Evolutionary conservation across 805 yeast species (phyloP), one percentile per base, ranked within the genome.

Genomic region (Suhomyces faveliae): DNA sequence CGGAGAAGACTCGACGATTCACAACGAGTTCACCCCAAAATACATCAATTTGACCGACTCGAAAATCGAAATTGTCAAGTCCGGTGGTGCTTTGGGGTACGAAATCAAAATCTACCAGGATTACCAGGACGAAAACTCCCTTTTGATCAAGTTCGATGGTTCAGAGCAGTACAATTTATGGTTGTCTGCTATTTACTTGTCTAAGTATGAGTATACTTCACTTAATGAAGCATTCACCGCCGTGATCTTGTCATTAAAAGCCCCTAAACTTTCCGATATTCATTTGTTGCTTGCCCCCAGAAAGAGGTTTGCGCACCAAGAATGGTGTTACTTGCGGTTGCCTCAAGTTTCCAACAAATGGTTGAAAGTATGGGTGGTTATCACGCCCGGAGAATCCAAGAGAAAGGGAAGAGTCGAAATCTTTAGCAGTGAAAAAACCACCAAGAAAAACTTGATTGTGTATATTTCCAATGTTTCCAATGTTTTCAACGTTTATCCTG

Each of bases 161-260:
- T 38, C 48, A 2, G 46, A 45, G 9, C 72, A 67, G 19, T 55
- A 62, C 46, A 47, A 52, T 39, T 53, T 51, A 42, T 76, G 80
- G 79, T 66, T 79, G 15, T 66, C 81, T 1, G 78, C 83, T 3
- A 60, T 83, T 29, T 66, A 75, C 43, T 61, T 84, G 41, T 65
- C 84, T n/a, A 78, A 76, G 52, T 84, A 69, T 57, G 89, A 84
- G 62, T 76, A 69, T 54, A 71, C 73, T 15, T 75, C 78, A 42
- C 67, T 84, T 45, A 82, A 79, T 56, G 85, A 83, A 62, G 76
- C 83, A 17, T 84, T 78, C 58, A 83, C 88, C 0, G 89, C 87
- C 5, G 85, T 83, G 2, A 64, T 83, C 27, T 62, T 84, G 27
- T 78, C 85, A 7, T 64, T 79, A 7, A 81, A 79, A 53, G 89